phyloP scores from a whole-genome alignment of 495 filamentous ascomycete species.

The Aspergillus funiculosus region DNA sequence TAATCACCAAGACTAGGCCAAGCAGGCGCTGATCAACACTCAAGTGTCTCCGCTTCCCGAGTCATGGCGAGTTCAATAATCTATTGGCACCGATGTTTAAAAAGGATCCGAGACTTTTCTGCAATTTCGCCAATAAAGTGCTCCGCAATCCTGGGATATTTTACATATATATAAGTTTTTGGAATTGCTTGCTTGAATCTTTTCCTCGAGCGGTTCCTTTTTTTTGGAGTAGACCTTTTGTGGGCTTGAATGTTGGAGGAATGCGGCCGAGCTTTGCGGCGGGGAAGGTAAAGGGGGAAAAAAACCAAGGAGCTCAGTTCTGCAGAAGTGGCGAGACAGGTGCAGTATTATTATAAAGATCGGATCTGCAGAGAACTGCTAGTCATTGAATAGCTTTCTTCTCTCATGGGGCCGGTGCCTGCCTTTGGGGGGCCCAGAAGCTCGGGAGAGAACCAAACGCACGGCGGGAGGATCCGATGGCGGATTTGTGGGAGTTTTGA shows the following conservation, averaged over 20 bases:
- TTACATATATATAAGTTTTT: too few species aligned
- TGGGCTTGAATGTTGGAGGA: slow-evolving; percentile 6
- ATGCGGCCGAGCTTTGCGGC: slow-evolving; percentile 29
- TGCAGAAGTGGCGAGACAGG: neutral
- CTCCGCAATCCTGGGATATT: too few species aligned
- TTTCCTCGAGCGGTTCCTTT: too few species aligned
- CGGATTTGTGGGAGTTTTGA: too few species aligned
- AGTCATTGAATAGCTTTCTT: slow-evolving; percentile 2
- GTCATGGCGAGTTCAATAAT: slow-evolving; percentile 26
- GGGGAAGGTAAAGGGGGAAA: slow-evolving; percentile 5
- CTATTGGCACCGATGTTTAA: slow-evolving; percentile 8
- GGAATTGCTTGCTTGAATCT: too few species aligned
- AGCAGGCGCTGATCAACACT: slow-evolving; percentile 36
- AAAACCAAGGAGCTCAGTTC: neutral
- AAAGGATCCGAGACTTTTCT: slow-evolving; percentile 10
- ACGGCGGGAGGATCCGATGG: slow-evolving; percentile 8
- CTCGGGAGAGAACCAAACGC: slow-evolving; percentile 6
- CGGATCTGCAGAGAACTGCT: slow-evolving; percentile 19
- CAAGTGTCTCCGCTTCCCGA: slow-evolving; percentile 27
- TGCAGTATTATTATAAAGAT: slow-evolving; percentile 7
- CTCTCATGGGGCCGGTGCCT: slow-evolving; percentile 7
- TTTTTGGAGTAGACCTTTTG: too few species aligned
- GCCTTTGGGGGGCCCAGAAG: slow-evolving; percentile 9
- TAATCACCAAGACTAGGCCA: slow-evolving; percentile 23
- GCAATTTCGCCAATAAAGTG: slow-evolving; percentile 9